phyloP scores from a whole-genome alignment of 371 early-diverging fungal genomes.

The Mucor plumbeus region DNA sequence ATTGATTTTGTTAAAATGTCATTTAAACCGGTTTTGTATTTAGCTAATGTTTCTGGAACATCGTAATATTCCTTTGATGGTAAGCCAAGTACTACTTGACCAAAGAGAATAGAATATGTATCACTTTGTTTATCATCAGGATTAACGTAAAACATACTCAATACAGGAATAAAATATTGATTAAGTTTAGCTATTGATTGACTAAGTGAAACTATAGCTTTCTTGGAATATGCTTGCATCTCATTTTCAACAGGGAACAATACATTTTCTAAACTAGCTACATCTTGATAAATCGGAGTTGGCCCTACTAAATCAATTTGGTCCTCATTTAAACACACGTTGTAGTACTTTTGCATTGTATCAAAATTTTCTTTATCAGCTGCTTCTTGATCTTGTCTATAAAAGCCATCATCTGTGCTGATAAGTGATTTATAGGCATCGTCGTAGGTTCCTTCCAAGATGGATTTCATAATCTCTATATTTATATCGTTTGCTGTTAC shows the following conservation, averaged over 20 bases:
- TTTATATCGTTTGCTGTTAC: slow-evolving; percentile 43
- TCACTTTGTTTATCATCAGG: slow-evolving; percentile 56
- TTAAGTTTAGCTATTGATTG: slow-evolving; percentile 14
- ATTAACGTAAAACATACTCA: slow-evolving; percentile 39
- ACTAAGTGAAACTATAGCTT: neutral
- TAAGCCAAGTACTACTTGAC: slow-evolving; percentile 47
- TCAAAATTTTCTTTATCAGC: slow-evolving; percentile 49
- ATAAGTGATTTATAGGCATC: slow-evolving; percentile 31
- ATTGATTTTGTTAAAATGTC: slow-evolving; percentile 26
- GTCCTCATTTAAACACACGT: slow-evolving; percentile 56
- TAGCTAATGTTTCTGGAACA: slow-evolving; percentile 33
- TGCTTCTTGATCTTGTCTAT: slow-evolving; percentile 12
- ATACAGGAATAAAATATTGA: slow-evolving; percentile 21
- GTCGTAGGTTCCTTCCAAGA: slow-evolving; percentile 25
- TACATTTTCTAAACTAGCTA: slow-evolving; percentile 29
- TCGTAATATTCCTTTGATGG: slow-evolving; percentile 68
- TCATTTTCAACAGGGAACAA: slow-evolving; percentile 16
- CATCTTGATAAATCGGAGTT: slow-evolving; percentile 46
- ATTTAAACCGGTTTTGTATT: slow-evolving; percentile 44
- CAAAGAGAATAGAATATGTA: slow-evolving; percentile 39
- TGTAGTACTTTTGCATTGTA: slow-evolving; percentile 53
- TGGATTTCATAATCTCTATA: slow-evolving; percentile 24
- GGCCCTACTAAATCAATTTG: slow-evolving; percentile 50
- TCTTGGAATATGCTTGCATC: slow-evolving; percentile 2
- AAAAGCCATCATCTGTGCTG: slow-evolving; percentile 15